Evolutionary conservation across 1,139 yeast species (phyloP), one percentile per base, ranked within the genome.

Genomic region (Saccharomyces hybrid): DNA sequence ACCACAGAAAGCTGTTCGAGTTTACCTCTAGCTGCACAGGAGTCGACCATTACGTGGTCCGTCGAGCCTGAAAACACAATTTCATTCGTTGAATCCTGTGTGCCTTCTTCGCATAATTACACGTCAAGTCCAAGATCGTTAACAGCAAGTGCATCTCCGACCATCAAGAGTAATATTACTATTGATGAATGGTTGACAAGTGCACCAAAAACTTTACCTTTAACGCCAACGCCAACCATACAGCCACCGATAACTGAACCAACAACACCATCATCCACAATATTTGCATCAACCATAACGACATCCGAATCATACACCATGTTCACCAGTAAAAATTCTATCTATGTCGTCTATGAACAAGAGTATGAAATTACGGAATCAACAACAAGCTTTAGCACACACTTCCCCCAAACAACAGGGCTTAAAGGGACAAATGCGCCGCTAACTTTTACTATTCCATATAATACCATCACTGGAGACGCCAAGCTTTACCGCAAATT

Each of bases 341-440:
- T 50, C 7, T 16, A 44, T 8, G 32, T 44, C 26, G 29, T 44
- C 12, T 50, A 50, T 31, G 42, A 50, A 21, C 59, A 56, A 44
- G 24, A 28, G 9, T 56, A 47, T 26, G 32, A 55, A 21, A 53
- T 56, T 16, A 56, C 59, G 6, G 57, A 56, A 26, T 34, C 52
- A 1, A 8, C 51, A 3, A 55, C 55, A 27, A 49, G 57, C 2
- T 51, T 56, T n/a, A 38, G 28, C 12, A 55, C 59, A 1, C 57
- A 49, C 19, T 44, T 56, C 31, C 55, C 54, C 9, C 26, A 38
- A n/a, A 53, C 51, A 12, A 27, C 47, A 4, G 42, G 34, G 2
- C 42, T 28, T 19, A n/a, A 21, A 21, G 38, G 14, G 12, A 34
- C 48, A 26, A 27, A 26, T 47, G n/a, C 49, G 2, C 49, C 49